Evolutionary conservation across 768 basidiomycete genomes (phyloP).

Genomic region (Hemileccinum rubropunctum): DNA sequence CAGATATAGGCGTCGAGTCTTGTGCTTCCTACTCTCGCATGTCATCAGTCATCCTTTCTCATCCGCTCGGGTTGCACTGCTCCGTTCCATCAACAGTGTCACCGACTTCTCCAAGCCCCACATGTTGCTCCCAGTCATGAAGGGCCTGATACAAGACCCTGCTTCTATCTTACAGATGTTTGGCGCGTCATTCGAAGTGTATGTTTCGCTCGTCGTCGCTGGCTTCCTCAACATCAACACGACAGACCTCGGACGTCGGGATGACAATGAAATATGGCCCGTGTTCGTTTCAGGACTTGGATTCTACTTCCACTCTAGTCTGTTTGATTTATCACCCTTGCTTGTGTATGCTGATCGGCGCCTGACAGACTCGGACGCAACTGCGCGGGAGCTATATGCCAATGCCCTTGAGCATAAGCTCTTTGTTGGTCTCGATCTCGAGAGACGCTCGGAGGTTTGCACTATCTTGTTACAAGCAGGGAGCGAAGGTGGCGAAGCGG

Average conservation of each 20-base stretch:
- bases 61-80: conserved; percentile 48
- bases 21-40: conserved; percentile 83
- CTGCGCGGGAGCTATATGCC: conserved; percentile 41
- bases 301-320: conserved; percentile 48
- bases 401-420: conserved; percentile 52
- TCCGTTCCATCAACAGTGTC: conserved; percentile 44
- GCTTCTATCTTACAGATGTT: conserved; percentile 33
- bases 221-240: conserved; percentile 51
- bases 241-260: conserved; percentile 42
- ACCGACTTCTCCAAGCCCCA: conserved; percentile 44
- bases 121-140: conserved; percentile 59
- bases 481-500: conserved; percentile 44
- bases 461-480: conserved; percentile 55
- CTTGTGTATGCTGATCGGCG: neutral
- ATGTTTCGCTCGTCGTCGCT: conserved; percentile 36
- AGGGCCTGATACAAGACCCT: conserved; percentile 31
- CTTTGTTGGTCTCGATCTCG: conserved; percentile 49
- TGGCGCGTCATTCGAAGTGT: conserved; percentile 35
- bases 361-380: conserved; percentile 37
- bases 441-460: conserved; percentile 56
- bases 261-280: conserved; percentile 46
- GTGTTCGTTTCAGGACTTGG: conserved; percentile 44
- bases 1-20: conserved; percentile 68
- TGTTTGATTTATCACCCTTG: conserved; percentile 12
- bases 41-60: conserved; percentile 54